Evolutionary conservation across 2,329 filamentous ascomycete species (phyloP).

Genomic region (Cryphonectria radicalis): DNA sequence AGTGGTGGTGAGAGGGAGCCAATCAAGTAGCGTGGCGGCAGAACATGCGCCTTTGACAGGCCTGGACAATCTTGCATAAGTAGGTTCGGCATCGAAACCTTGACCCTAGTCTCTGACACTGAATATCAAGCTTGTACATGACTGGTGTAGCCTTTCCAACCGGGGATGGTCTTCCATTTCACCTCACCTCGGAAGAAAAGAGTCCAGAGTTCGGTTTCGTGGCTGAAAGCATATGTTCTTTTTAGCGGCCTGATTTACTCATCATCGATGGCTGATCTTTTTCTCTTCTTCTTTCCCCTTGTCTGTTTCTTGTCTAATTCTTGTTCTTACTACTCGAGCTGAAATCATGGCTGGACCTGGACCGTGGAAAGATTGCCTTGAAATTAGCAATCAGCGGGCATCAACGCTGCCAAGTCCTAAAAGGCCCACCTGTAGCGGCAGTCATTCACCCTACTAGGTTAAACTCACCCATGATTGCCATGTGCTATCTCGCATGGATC

Average conservation of each 20-base stretch:
- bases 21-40: not conserved
- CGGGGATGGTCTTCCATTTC: not conserved
- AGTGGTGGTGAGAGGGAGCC: not conserved
- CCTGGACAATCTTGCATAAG: not conserved
- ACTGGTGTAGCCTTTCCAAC: not conserved
- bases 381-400: constrained; percentile 9
- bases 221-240: not conserved
- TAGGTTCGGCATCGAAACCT: not conserved
- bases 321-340: not conserved
- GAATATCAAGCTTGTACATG: not conserved
- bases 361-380: not conserved
- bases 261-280: not conserved
- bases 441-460: constrained; percentile 13
- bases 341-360: not conserved
- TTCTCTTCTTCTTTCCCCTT: not conserved
- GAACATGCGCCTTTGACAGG: not conserved
- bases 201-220: not conserved
- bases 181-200: not conserved
- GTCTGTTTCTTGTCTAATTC: not conserved
- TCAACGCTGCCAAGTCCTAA: constrained; percentile 18
- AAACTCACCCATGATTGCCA: constrained; percentile 23
- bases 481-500: constrained; percentile 26
- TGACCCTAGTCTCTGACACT: not conserved
- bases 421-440: constrained; percentile 14
- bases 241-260: not conserved